A percentile compares a stretch with the other conserved stretches of the same genome.
Conservation (phyloP, 768 basidiomycete genomes). For the Ramaria rubella region DNA sequence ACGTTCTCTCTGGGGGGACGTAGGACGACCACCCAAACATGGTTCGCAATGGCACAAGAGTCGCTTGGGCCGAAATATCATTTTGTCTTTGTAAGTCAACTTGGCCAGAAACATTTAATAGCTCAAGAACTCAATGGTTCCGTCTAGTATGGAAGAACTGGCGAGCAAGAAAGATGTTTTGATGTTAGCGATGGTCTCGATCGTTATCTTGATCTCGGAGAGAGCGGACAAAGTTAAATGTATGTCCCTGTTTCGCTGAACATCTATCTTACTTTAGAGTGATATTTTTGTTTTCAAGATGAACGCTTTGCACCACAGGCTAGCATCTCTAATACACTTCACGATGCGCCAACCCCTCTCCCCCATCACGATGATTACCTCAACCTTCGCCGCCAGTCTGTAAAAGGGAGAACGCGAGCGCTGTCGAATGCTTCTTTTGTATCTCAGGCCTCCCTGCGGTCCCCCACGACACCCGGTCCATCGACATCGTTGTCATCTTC, state of each 20-base stretch:
- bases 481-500: slow-evolving; percentile 37
- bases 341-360: not conserved
- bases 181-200: slow-evolving; percentile 72
- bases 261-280: not conserved
- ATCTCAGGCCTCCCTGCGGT: not conserved
- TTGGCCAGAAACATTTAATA: not conserved
- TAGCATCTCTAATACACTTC: not conserved
- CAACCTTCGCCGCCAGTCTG: slow-evolving; percentile 55
- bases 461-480: slow-evolving; percentile 36
- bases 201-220: slow-evolving; percentile 42
- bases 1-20: slow-evolving; percentile 38
- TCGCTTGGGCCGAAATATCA: slow-evolving; percentile 14
- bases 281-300: not conserved
- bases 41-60: slow-evolving; percentile 12
- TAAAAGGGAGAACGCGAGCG: slow-evolving; percentile 26
- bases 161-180: slow-evolving; percentile 58
- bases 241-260: not conserved
- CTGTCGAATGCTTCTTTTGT: slow-evolving; percentile 16
- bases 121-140: not conserved
- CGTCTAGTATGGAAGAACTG: slow-evolving; percentile 38
- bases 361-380: slow-evolving; percentile 18
- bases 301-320: not conserved
- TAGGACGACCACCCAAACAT: slow-evolving; percentile 4
- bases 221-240: slow-evolving; percentile 12
- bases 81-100: slow-evolving; percentile 16